phyloP scores from a whole-genome alignment of 805 yeast species.

The Priceomyces haplophilus region DNA sequence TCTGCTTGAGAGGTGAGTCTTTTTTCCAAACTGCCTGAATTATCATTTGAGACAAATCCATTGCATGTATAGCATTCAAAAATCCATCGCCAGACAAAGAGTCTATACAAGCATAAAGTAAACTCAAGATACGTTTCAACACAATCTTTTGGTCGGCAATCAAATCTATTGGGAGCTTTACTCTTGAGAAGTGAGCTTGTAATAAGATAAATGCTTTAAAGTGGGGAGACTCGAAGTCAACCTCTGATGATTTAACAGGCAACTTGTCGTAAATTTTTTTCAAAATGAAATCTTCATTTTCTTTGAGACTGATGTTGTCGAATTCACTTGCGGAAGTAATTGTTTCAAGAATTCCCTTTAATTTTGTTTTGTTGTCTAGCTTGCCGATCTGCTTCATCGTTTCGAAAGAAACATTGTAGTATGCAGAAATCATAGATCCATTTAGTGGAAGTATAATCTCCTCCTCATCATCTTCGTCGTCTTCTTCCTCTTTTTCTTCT shows the following conservation, averaged over 20 bases:
- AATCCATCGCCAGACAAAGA: conserved; percentile 75
- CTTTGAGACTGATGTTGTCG: conserved; percentile 59
- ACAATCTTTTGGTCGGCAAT: conserved; percentile 53
- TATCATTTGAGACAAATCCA: conserved; percentile 87
- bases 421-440: conserved; percentile 72
- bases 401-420: conserved; percentile 60
- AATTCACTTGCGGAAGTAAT: conserved; percentile 71
- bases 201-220: conserved; percentile 71
- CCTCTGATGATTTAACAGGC: conserved; percentile 54
- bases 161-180: conserved; percentile 57
- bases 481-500: conserved; percentile 35
- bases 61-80: conserved; percentile 71
- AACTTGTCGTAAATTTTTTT: conserved; percentile 51
- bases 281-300: conserved; percentile 52
- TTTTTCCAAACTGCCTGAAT: conserved; percentile 83
- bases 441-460: conserved; percentile 55
- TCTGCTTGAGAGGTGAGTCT: conserved; percentile 74
- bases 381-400: conserved; percentile 65
- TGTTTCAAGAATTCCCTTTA: conserved; percentile 61
- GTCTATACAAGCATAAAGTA: conserved; percentile 71
- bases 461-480: conserved; percentile 34
- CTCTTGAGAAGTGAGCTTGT: conserved; percentile 78
- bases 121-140: conserved; percentile 44
- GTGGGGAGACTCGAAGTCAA: conserved; percentile 49
- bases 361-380: conserved; percentile 52